phyloP scores from a whole-genome alignment of 2,329 filamentous ascomycete genomes.

The Acephala macrosclerotiorum region DNA sequence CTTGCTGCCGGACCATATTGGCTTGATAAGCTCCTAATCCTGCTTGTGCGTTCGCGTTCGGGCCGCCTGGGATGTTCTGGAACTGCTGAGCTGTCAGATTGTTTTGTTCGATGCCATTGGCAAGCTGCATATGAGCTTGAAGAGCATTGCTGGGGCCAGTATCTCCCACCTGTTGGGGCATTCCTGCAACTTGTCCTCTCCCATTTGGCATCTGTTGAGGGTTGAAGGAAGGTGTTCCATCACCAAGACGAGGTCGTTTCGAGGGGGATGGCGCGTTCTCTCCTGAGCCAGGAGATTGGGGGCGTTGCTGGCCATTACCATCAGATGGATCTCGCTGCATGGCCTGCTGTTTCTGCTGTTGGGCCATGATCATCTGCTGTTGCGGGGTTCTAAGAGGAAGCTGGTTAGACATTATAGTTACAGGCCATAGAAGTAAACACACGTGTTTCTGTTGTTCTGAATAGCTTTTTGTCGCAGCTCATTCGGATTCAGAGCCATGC shows the following conservation, averaged over 20 bases:
- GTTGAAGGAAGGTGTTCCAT: constrained; percentile 70
- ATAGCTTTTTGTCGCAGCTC: constrained; percentile 77
- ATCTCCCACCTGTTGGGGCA: constrained; percentile 74
- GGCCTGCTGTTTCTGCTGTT: constrained; percentile 76
- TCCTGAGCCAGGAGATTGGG: constrained; percentile 80
- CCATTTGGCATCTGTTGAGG: constrained; percentile 77
- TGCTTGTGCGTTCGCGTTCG: constrained; percentile 45
- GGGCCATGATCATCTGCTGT: constrained; percentile 76
- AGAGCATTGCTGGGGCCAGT: constrained; percentile 54
- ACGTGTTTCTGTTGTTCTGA: constrained; percentile 80
- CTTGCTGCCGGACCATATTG: constrained; percentile 80
- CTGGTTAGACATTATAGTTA: neutral
- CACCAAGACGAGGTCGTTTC: constrained; percentile 86
- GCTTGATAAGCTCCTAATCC: constrained; percentile 88
- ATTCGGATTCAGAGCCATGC: constrained; percentile 63
- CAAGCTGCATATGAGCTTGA: constrained; percentile 67
- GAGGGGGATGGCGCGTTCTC: constrained; percentile 93
- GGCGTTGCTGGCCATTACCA: constrained; percentile 75
- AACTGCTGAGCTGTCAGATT: constrained; percentile 80
- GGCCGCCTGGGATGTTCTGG: constrained; percentile 60
- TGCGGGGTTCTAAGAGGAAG: constrained; percentile 1
- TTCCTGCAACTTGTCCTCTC: constrained; percentile 68
- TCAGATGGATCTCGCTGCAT: constrained; percentile 92
- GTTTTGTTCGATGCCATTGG: constrained; percentile 78
- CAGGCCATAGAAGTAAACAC: constrained; percentile 45